Percentiles rank a stretch among this genome's conserved stretches.
phyloP scores from a whole-genome alignment of 108 stramenopile species.

The Nannochloropsis gaditana region DNA sequence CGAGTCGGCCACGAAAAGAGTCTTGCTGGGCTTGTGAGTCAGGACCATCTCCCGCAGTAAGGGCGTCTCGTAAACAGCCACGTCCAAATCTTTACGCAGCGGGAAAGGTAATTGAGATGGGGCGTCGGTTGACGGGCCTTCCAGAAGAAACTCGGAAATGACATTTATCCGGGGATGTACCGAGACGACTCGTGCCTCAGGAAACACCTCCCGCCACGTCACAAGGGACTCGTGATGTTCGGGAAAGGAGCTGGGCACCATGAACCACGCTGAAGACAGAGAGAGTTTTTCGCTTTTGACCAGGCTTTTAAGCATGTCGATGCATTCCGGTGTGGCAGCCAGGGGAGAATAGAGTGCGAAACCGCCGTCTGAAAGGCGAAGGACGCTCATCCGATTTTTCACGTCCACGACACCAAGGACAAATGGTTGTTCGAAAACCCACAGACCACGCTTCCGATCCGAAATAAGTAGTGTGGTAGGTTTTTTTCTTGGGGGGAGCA shows the following conservation, averaged over 20 bases:
- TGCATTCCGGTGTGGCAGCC: conserved; percentile 7
- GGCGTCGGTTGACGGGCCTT: background rate
- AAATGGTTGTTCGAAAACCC: background rate
- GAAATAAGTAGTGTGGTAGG: background rate
- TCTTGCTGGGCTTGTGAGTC: background rate
- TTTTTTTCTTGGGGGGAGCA: background rate
- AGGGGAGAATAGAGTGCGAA: conserved; percentile 10
- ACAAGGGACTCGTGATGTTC: background rate
- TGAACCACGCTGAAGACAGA: background rate
- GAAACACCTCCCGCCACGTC: background rate
- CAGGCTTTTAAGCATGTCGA: background rate
- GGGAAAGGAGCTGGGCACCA: background rate
- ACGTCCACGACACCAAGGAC: background rate
- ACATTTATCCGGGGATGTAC: background rate
- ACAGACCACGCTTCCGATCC: background rate
- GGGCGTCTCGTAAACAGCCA: background rate
- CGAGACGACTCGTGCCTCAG: background rate
- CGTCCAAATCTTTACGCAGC: background rate
- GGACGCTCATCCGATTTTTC: background rate
- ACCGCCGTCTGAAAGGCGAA: background rate
- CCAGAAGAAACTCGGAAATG: background rate
- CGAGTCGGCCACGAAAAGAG: background rate
- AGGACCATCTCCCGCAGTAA: background rate
- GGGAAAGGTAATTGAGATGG: background rate
- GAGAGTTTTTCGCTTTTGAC: background rate